These are phyloP conservation scores for Trichoderma sp. DNA, from an alignment of 2,329 filamentous ascomycete species.

Conservation along the genomic window DNA sequence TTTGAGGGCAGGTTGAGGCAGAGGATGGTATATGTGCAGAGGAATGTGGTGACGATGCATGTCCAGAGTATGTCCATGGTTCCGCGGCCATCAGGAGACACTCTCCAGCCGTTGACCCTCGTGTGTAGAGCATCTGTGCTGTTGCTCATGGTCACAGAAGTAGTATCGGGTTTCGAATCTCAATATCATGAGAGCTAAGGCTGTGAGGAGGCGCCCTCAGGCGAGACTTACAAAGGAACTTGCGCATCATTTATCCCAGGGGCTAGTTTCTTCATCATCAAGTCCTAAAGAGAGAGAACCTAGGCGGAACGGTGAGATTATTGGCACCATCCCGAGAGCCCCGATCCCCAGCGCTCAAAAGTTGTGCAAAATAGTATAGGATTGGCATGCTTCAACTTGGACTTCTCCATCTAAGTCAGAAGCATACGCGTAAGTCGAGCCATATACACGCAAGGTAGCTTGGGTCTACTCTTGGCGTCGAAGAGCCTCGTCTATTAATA, in stretches of 20 bases:
- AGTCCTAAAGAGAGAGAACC: neutral
- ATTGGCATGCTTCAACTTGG: neutral
- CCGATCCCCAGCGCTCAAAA: neutral
- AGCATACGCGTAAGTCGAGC: neutral
- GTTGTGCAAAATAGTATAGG: neutral
- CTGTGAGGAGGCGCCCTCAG: neutral
- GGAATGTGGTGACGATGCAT: neutral
- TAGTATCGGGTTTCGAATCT: neutral
- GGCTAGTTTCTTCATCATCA: neutral
- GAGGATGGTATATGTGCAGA: neutral
- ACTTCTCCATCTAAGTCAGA: neutral
- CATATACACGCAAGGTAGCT: neutral
- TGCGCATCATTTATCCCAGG: neutral
- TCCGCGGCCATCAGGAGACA: neutral
- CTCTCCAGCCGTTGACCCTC: neutral
- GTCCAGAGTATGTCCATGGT: constrained; percentile 2
- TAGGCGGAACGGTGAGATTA: neutral
- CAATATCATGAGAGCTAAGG: neutral
- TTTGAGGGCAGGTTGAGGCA: neutral
- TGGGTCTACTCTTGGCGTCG: neutral
- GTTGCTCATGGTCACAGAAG: neutral
- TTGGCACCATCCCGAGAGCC: neutral
- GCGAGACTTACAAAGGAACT: neutral
- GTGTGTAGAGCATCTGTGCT: neutral
- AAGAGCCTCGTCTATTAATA: neutral